Conservation (phyloP, 768 basidiomycete genomes). For the Podaxis sp. region DNA sequence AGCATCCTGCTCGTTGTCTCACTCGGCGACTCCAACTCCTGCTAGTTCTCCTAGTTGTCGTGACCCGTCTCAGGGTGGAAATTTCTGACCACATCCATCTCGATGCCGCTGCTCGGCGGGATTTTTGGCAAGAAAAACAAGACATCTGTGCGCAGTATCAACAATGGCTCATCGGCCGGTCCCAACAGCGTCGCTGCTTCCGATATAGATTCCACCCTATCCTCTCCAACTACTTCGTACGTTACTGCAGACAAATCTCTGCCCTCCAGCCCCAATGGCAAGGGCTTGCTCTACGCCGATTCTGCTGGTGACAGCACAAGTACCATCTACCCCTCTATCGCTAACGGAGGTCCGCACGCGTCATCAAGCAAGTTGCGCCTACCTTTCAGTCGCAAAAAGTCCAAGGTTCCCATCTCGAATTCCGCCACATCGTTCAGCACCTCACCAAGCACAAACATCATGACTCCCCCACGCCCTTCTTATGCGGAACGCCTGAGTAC, state of each 20-base stretch:
- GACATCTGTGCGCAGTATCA: slow-evolving; percentile 25
- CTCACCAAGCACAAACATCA: slow-evolving; percentile 12
- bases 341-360: slow-evolving; percentile 22
- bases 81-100: background rate
- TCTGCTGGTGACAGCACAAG: slow-evolving; percentile 20
- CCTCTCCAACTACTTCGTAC: slow-evolving; percentile 35
- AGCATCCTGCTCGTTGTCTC: background rate
- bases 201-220: slow-evolving; percentile 25
- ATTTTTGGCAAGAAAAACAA: slow-evolving; percentile 40
- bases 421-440: slow-evolving; percentile 8
- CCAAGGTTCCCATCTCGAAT: slow-evolving; percentile 21
- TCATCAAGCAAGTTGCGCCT: slow-evolving; percentile 34
- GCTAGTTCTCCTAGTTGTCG: background rate
- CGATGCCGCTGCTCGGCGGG: slow-evolving; percentile 39
- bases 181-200: slow-evolving; percentile 22
- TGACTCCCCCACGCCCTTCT: slow-evolving; percentile 32
- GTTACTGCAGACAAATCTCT: slow-evolving; percentile 31
- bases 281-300: slow-evolving; percentile 25
- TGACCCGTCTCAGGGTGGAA: background rate
- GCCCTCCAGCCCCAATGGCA: slow-evolving; percentile 36
- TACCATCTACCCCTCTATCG: slow-evolving; percentile 24
- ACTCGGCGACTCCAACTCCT: background rate
- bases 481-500: slow-evolving; percentile 34
- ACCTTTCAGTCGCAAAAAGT: slow-evolving; percentile 40
- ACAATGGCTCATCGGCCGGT: slow-evolving; percentile 19